A percentile compares a stretch with the other conserved stretches of the same genome.
Evolutionary conservation across 495 filamentous ascomycete species (phyloP).

Genomic region (Tuber microsphaerosporum): DNA sequence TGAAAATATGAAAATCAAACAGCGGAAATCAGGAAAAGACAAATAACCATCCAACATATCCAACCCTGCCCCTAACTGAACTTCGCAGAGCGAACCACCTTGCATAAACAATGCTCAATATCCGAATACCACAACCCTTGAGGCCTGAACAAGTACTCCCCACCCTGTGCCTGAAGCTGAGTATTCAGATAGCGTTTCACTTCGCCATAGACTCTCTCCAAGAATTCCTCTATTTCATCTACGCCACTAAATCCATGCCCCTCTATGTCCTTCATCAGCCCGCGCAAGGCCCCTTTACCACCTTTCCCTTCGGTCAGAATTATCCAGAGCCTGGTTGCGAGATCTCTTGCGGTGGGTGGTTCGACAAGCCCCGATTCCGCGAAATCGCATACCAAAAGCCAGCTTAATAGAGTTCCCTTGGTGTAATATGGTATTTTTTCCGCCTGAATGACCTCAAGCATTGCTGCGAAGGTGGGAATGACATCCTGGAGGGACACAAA

Average conservation of each 20-base stretch:
- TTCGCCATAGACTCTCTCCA: constrained; percentile 13
- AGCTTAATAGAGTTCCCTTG: constrained; percentile 20
- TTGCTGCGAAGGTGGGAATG: background rate
- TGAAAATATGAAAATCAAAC: background rate
- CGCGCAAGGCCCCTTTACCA: constrained; percentile 20
- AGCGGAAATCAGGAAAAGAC: background rate
- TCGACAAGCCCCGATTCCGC: constrained; percentile 16
- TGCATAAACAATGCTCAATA: constrained; percentile 33
- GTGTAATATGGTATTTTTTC: constrained; percentile 23
- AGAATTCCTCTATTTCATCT: constrained; percentile 8
- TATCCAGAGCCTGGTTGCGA: constrained; percentile 14
- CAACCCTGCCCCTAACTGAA: constrained; percentile 7
- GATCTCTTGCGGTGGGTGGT: constrained; percentile 19
- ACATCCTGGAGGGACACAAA: background rate
- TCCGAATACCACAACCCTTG: constrained; percentile 26
- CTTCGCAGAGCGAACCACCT: constrained; percentile 21
- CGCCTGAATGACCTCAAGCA: constrained; percentile 11
- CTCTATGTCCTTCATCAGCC: constrained; percentile 17
- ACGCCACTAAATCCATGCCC: constrained; percentile 2
- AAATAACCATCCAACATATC: background rate
- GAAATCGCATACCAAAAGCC: constrained; percentile 26
- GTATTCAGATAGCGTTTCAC: constrained; percentile 10
- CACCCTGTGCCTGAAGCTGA: background rate
- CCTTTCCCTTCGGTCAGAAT: constrained; percentile 14
- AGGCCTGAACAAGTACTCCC: constrained; percentile 12